Evolutionary conservation across 1,139 yeast species (phyloP).

Genomic region (Geotrichum klebahnii): DNA sequence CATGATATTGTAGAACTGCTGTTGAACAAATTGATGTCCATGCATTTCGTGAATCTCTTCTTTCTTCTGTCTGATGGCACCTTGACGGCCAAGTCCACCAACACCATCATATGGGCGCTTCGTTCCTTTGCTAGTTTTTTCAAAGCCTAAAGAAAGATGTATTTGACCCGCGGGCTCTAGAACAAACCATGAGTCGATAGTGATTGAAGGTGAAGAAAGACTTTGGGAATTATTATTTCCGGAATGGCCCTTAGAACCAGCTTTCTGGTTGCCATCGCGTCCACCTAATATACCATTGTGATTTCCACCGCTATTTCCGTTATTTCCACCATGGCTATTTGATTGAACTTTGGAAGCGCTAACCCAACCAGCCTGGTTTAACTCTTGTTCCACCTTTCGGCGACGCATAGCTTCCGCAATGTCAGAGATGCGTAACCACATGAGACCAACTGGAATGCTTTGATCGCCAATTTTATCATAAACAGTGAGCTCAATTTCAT

Average conservation of each 20-base stretch:
- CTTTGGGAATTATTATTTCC: no score
- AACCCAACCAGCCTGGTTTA: constrained; percentile 79
- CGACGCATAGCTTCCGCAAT: constrained; percentile 91
- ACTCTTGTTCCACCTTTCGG: constrained; percentile 74
- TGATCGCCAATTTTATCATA: constrained; percentile 70
- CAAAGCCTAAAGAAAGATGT: constrained; percentile 70
- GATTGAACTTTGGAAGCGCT: constrained; percentile 54
- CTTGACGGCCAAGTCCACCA: constrained; percentile 91
- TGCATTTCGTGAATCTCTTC: constrained; percentile 94
- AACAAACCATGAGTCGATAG: constrained; percentile 78
- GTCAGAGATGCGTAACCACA: constrained; percentile 87
- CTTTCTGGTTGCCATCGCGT: no score
- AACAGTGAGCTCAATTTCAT: constrained; percentile 82
- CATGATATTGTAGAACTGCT: constrained; percentile 93
- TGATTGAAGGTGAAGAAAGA: no score
- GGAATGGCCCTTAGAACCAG: no score
- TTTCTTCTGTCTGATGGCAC: constrained; percentile 92
- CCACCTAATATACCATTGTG: neutral
- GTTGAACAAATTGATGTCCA: constrained; percentile 95
- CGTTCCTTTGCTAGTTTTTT: constrained; percentile 54
- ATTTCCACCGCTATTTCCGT: constrained; percentile 18
- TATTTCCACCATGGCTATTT: constrained; percentile 17
- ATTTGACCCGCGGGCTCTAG: constrained; percentile 94
- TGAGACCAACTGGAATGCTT: constrained; percentile 83
- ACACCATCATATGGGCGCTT: constrained; percentile 47